These are phyloP conservation scores for Cornus controversa DNA, from an alignment of 148 eudicot genomes.

Conservation along the genomic window DNA sequence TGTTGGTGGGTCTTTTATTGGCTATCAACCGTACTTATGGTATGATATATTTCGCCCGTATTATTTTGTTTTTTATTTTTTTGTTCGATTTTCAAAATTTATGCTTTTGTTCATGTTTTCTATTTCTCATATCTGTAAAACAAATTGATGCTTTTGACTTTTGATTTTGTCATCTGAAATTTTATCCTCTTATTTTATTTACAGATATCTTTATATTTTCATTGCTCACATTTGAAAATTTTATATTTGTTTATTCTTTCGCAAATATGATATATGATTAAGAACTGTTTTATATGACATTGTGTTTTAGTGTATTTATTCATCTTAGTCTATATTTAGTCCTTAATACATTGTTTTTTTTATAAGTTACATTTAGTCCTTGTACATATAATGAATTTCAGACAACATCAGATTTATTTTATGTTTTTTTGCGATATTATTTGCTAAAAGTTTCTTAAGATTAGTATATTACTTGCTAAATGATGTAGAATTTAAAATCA, in stretches of 20 bases:
- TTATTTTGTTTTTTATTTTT: background rate
- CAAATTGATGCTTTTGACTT: background rate
- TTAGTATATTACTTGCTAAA: background rate
- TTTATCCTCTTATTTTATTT: background rate
- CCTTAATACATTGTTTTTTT: no score
- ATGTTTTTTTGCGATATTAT: no score
- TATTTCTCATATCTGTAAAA: background rate
- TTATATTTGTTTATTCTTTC: background rate
- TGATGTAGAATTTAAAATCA: background rate
- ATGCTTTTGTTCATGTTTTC: background rate
- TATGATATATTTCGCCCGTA: slow-evolving; percentile 8
- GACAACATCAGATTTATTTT: background rate
- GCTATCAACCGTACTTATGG: slow-evolving; percentile 10
- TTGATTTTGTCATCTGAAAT: background rate
- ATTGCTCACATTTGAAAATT: background rate
- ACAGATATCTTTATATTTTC: background rate
- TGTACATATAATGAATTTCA: background rate
- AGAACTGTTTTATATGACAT: background rate
- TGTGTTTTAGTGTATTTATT: background rate
- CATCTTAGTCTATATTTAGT: background rate
- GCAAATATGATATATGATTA: background rate
- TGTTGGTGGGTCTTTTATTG: slow-evolving; percentile 22
- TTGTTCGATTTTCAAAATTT: background rate
- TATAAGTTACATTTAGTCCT: background rate
- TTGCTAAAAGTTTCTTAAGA: background rate